Percentiles rank a stretch among this genome's conserved stretches.
phyloP scores from a whole-genome alignment of 148 eudicot genomes.

The Persicaria maculosa region DNA sequence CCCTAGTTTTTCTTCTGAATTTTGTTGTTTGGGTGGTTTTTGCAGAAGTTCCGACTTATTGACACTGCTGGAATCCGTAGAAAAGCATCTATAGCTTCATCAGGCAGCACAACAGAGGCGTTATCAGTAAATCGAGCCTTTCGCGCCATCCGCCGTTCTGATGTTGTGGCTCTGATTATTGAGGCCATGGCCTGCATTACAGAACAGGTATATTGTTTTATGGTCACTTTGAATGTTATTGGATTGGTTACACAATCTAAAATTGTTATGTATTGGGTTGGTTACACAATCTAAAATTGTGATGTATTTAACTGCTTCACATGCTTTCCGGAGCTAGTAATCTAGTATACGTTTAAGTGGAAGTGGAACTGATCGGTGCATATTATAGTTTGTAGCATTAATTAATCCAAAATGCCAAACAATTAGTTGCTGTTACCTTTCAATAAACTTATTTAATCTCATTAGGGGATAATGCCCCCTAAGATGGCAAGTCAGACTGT shows the following conservation, averaged over 20 bases:
- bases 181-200: slow-evolving; percentile 99
- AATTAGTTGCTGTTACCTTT: neutral
- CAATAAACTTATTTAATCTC: neutral
- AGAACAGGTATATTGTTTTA: slow-evolving; percentile 62
- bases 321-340: slow-evolving; percentile 3
- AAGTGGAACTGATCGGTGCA: neutral
- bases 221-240: neutral
- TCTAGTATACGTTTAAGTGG: neutral
- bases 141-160: slow-evolving; percentile 93
- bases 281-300: neutral
- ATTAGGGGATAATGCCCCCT: neutral
- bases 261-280: slow-evolving; percentile 4
- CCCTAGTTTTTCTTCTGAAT: neutral
- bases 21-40: slow-evolving; percentile 8
- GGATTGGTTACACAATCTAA: neutral
- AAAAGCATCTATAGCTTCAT: slow-evolving; percentile 84
- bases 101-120: slow-evolving; percentile 96
- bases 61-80: slow-evolving; percentile 98
- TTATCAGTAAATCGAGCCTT: slow-evolving; percentile 93
- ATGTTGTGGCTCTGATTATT: slow-evolving; percentile 92
- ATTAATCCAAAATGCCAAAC: neutral
- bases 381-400: neutral
- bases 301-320: neutral
- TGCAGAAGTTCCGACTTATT: slow-evolving; percentile 85
- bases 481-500: neutral